Base-by-base conservation (phyloP, 177 flowering plant genomes). In the Vitis hybrid region DNA sequence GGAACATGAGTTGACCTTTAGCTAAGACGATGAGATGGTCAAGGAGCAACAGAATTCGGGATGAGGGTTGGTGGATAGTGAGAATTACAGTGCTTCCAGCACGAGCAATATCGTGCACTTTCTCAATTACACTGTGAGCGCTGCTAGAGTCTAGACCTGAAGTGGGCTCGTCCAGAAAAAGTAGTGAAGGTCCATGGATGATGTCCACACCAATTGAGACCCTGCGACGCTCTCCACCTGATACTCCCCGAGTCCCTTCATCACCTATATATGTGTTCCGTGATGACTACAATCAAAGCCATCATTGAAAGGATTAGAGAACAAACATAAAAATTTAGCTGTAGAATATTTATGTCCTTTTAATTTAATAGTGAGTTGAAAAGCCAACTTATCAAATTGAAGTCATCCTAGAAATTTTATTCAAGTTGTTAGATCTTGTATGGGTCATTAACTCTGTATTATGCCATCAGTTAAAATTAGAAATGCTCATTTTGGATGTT, bases 111-210 rank as follows among this genome's bases (percentile, higher is more conserved):
- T 84, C 72, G 21, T 85, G 88, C 12, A 91, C 88, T 75, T 82
- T 85, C 55, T 87, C 90, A 3, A 91, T 83, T 19, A 89, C 92
- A 59, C 85, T 87, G 64, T 86, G 80, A 12, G 93, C 96, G 65
- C 87, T 89, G 70, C 90, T 91, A 17, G 91, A 91, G 82, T 91
- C 93, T 21, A 91, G 81, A 5, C 95, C 95, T 6, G 93, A 89
- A 27, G 95, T 89, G 0, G 92, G 92, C 77, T 88, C 92, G 12
- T 89, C 93, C 13, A 90, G 82, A 82, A 90, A 87, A 54, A 90
- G 88, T 59, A 90, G 59, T 1, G 84, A 51, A 1, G 93, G 93
- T 30, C 89, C 93, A 24, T 88, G 91, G 62, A 91, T 88, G 55
- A 91, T 89, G 81, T 91, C 93, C 12, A 85, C 88, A 0, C 93